Evolutionary conservation across 2,329 filamentous ascomycete species (phyloP).

Genomic region (Knufia petricola): DNA sequence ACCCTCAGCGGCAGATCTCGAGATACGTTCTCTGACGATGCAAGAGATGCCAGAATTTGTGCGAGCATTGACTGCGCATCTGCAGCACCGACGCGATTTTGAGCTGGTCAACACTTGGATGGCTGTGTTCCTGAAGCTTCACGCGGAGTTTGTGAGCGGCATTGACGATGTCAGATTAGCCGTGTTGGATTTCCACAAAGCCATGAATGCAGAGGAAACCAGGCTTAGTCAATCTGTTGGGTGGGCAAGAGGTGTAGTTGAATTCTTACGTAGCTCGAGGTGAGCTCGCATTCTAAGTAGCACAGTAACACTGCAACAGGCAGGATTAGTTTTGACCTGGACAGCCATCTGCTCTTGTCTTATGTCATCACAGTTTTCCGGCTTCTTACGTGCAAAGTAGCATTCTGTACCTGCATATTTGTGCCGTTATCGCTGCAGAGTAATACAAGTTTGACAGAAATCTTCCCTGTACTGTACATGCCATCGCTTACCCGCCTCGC

Average conservation of each 20-base stretch:
- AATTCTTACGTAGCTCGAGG: constrained; percentile 59
- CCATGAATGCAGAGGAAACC: constrained; percentile 61
- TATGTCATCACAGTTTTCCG: no score
- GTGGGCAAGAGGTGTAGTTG: constrained; percentile 77
- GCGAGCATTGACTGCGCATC: constrained; percentile 60
- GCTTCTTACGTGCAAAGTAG: no score
- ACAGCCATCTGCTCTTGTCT: no score
- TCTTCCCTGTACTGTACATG: no score
- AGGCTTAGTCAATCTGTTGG: constrained; percentile 69
- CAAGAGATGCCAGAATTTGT: constrained; percentile 75
- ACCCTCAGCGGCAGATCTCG: constrained; percentile 79
- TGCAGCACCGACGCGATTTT: constrained; percentile 64
- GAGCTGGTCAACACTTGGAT: constrained; percentile 96
- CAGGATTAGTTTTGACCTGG: no score
- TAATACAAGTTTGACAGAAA: background rate
- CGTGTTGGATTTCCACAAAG: constrained; percentile 59
- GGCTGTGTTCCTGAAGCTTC: constrained; percentile 79
- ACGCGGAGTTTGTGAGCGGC: constrained; percentile 49
- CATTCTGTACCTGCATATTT: background rate
- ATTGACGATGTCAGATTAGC: constrained; percentile 34
- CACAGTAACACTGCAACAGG: no score
- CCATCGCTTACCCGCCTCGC: no score
- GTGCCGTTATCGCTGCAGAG: background rate
- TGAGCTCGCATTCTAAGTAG: no score
- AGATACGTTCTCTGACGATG: constrained; percentile 70